phyloP scores from a whole-genome alignment of 2,329 filamentous ascomycete genomes.

The Arthrinium phaeospermum region DNA sequence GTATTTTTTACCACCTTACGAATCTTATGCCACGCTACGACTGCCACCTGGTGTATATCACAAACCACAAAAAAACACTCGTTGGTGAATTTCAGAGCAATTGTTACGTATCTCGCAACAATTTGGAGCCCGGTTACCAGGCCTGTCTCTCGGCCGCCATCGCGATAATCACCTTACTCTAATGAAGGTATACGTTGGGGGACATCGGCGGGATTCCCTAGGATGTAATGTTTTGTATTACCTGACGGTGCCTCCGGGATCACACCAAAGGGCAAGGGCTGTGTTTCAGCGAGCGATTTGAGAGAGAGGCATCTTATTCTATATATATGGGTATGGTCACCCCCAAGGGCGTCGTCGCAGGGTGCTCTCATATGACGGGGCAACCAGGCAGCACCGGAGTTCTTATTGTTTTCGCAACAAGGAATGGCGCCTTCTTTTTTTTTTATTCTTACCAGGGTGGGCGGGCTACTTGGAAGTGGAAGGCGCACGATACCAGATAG shows the following conservation, averaged over 20 bases:
- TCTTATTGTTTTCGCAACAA: neutral
- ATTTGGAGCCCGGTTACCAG: conserved; percentile 9
- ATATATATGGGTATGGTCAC: conserved; percentile 11
- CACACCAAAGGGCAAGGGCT: conserved; percentile 5
- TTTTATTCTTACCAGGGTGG: conserved; percentile 1
- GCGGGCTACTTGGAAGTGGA: neutral
- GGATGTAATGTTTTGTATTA: conserved; percentile 31
- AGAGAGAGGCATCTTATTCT: conserved; percentile 4
- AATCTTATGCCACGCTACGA: conserved; percentile 29
- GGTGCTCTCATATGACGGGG: neutral
- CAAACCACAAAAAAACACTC: conserved; percentile 5
- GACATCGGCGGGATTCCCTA: conserved; percentile 13
- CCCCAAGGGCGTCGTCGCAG: neutral
- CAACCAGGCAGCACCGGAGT: neutral
- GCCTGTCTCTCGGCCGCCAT: neutral
- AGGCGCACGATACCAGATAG: conserved; percentile 16
- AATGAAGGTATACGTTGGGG: conserved; percentile 15
- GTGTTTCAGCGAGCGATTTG: conserved; percentile 5
- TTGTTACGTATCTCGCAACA: conserved; percentile 22
- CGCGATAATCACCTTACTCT: conserved; percentile 14
- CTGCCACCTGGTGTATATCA: conserved; percentile 17
- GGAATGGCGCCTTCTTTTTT: neutral
- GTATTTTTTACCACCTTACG: conserved; percentile 28
- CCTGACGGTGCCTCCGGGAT: conserved; percentile 17
- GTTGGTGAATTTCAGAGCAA: conserved; percentile 14